Base-by-base conservation (phyloP, 2,329 filamentous ascomycete species). In the Graphium sp. region DNA sequence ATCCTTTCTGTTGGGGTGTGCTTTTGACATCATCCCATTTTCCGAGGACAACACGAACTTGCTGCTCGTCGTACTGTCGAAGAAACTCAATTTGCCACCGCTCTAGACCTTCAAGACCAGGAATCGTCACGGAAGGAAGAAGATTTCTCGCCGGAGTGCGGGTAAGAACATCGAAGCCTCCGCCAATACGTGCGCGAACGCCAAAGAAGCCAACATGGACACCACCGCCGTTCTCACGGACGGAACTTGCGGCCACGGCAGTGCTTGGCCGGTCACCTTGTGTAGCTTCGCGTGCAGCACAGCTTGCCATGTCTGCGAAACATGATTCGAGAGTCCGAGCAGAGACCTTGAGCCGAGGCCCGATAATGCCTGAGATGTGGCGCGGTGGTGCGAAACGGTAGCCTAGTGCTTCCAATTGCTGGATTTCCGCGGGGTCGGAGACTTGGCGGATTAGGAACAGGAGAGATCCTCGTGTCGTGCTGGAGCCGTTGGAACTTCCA, bases 381-480 rank as follows among this genome's bases (percentile, higher is more conserved):
- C 64, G 62, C 9, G 74, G 52, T 19, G 69, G 62, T 3, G 78
- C 78, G 41, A 92, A 92, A n/a, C 78, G 69, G 47, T 74, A 91
- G 2, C 84, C 83, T 8, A 66, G 56, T 2, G 79, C 70, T 36
- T 75, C 66, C 10, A 92, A 60, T 17, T 64, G 62, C 29, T 68
- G 61, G 0, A 66, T 60, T 20, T 84, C 78, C 1, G 62, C 55
- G 19, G 58, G 56, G 19, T 51, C 56, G 19, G 61, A 57, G 2
- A 78, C 59, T 24, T 63, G 63, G 8, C 74, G 76, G 5, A 84
- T 75, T 7, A 91, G 62, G 40, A 91, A 84, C 46, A 93, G 68
- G 25, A 91, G 61, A 30, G 85, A 81, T n/a, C n/a, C n/a, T n/a
- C n/a, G n/a, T n/a, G n/a, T n/a, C n/a, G n/a, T n/a, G n/a, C n/a